Evolutionary conservation across 1,284 basidiomycete genomes (phyloP).

Genomic region (Microstroma glucosiphilum): DNA sequence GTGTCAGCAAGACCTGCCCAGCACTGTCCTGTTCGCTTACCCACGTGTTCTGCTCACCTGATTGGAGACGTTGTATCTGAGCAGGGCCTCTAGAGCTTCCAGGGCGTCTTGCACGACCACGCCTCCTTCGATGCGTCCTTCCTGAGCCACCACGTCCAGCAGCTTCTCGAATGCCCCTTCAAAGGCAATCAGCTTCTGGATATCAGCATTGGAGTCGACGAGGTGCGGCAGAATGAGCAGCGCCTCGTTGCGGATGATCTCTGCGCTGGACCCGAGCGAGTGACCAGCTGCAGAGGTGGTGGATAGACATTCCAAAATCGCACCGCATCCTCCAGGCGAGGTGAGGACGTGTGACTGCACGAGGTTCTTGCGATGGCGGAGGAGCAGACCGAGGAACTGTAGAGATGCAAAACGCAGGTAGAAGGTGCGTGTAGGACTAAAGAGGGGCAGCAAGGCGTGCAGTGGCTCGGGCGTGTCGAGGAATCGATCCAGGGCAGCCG

Average conservation of each 20-base stretch:
- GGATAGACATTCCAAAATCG: conserved; percentile 59
- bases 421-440: conserved; percentile 56
- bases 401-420: conserved; percentile 81
- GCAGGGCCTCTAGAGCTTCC: conserved; percentile 71
- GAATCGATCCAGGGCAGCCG: conserved; percentile 51
- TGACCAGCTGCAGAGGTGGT: conserved; percentile 44
- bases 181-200: conserved; percentile 95
- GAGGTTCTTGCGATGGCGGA: conserved; percentile 59
- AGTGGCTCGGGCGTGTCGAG: conserved; percentile 66
- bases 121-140: conserved; percentile 83
- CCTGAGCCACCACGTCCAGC: conserved; percentile 77
- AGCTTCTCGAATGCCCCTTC: conserved; percentile 94
- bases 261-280: conserved; percentile 40
- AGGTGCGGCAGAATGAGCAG: conserved; percentile 76
- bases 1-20: neutral
- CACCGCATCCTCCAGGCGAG: conserved; percentile 65
- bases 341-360: conserved; percentile 86
- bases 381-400: conserved; percentile 78
- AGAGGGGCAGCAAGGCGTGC: conserved; percentile 69
- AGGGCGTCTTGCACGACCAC: conserved; percentile 80
- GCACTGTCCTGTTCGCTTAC: neutral
- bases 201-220: conserved; percentile 78
- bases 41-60: conserved; percentile 59
- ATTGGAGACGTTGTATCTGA: conserved; percentile 90
- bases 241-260: conserved; percentile 48